Evolutionary conservation across 148 eudicot genomes (phyloP), one percentile per base, ranked within the genome.

Genomic region (Camellia granthamiana): DNA sequence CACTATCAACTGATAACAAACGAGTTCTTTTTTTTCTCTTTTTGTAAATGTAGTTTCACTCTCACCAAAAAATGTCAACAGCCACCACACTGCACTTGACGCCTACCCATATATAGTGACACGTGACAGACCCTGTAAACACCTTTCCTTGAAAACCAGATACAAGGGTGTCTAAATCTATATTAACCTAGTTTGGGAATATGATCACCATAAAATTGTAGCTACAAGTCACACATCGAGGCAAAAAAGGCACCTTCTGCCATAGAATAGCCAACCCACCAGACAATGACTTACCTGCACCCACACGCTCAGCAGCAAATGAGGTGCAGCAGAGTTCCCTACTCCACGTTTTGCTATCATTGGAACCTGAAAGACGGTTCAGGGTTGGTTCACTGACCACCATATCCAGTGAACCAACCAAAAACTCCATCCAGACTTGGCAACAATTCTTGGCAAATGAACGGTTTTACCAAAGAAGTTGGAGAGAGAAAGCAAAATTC

Each of bases 221-320:
- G 7, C 51, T 47, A 47, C 51, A 47, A 7, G 51, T 0, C 51
- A 47, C 14, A 68, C 69, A 10, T 30, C 16, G 62, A 65, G 64
- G 70, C 61, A 46, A 18, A 46, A 80, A 59, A 54, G 83, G 81
- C 66, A 54, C 58, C 74, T 76, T 80, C 86, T 59, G 69, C 61
- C 75, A 75, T 80, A 81, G 86, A 84, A 77, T 75, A 59, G 56
- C 80, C 60, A 47, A 47, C 51, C 7, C 51, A 47, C 51, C 51
- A 47, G 51, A 47, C 51, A 47, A 47, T 47, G 51, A 59, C 74
- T 42, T 5, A 23, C 2, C 56, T 66, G 69, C 69, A 67, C 69
- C 77, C 43, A 59, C 23, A 59, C 23, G 51, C 23, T 30, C 43
- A 12, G 73, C 42, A 4, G 76, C 44, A 16, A 47, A 47, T 47